A percentile compares a stretch with the other conserved stretches of the same genome.
Evolutionary conservation across 345 rosid genomes (phyloP).

Genomic region (Cardamine resedifolia): DNA sequence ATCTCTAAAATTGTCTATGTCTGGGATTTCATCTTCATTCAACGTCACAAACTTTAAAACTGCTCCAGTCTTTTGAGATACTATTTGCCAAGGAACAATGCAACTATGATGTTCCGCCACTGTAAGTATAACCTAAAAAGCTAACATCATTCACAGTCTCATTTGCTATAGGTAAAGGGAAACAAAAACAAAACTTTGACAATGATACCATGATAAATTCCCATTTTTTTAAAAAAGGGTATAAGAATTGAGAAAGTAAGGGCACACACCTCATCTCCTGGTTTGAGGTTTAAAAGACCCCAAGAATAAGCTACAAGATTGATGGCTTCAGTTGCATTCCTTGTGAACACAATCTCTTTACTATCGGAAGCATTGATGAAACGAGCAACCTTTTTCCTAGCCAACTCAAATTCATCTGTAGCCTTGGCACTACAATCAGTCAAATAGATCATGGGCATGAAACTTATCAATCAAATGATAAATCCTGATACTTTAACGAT

Average conservation of each 20-base stretch:
- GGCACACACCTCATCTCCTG: slow-evolving; percentile 76
- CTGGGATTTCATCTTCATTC: slow-evolving; percentile 67
- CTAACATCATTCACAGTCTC: slow-evolving; percentile 25
- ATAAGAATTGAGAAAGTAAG: neutral
- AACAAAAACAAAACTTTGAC: neutral
- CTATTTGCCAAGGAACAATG: slow-evolving; percentile 97
- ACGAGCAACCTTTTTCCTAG: slow-evolving; percentile 82
- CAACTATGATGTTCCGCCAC: slow-evolving; percentile 93
- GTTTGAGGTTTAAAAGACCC: slow-evolving; percentile 73
- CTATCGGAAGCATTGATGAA: slow-evolving; percentile 77
- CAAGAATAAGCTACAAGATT: slow-evolving; percentile 86
- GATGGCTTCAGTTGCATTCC: slow-evolving; percentile 96
- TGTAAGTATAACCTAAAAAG: slow-evolving; percentile 66
- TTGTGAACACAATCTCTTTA: slow-evolving; percentile 81
- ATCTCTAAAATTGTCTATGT: slow-evolving; percentile 51
- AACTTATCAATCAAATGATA: neutral
- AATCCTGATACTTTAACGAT: neutral
- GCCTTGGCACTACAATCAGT: slow-evolving; percentile 69
- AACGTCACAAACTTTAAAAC: slow-evolving; percentile 61
- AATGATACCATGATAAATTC: neutral
- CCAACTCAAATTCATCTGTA: slow-evolving; percentile 84
- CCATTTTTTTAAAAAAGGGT: neutral
- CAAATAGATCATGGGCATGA: neutral
- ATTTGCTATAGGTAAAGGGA: neutral
- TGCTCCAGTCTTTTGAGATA: slow-evolving; percentile 78